A percentile compares a stretch with the other conserved stretches of the same genome.
These are phyloP conservation scores for Trichoderma guizhouense DNA, from an alignment of 2,329 filamentous ascomycete genomes.

Conservation along the genomic window DNA sequence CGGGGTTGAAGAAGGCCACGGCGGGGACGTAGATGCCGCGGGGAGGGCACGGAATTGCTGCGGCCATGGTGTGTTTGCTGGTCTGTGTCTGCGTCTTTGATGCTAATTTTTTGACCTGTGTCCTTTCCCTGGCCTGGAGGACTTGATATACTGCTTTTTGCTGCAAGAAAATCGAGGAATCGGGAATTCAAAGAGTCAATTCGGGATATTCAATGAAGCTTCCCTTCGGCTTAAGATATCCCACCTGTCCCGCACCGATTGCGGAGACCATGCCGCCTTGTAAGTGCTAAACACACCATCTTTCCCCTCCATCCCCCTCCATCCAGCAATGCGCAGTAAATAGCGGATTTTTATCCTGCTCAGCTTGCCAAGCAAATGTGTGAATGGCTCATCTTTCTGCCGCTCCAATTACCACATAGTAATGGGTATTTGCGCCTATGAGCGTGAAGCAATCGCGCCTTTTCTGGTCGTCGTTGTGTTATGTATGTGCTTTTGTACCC, in stretches of 20 bases:
- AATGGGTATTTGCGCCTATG: background rate
- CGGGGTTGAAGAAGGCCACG: conserved; percentile 35
- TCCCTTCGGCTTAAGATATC: background rate
- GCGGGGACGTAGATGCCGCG: conserved; percentile 38
- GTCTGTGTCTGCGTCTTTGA: background rate
- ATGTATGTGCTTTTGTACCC: background rate
- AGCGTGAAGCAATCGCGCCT: background rate
- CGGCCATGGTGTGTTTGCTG: background rate
- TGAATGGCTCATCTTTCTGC: conserved; percentile 7
- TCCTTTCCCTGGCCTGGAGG: background rate
- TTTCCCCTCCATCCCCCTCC: background rate
- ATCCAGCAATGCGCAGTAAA: background rate
- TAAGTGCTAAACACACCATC: background rate
- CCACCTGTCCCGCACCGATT: background rate
- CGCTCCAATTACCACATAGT: conserved; percentile 1
- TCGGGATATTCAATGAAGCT: background rate
- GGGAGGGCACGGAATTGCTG: conserved; percentile 16
- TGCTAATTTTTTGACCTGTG: background rate
- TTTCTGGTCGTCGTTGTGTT: background rate
- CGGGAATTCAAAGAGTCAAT: background rate
- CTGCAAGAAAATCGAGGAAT: background rate
- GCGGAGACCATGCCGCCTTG: background rate
- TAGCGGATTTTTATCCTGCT: conserved; percentile 5
- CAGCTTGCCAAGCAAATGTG: background rate
- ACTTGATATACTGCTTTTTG: background rate